Evolutionary conservation across 2,329 filamentous ascomycete species (phyloP), one percentile per base, ranked within the genome.

Genomic region (Juglanconis sp.): DNA sequence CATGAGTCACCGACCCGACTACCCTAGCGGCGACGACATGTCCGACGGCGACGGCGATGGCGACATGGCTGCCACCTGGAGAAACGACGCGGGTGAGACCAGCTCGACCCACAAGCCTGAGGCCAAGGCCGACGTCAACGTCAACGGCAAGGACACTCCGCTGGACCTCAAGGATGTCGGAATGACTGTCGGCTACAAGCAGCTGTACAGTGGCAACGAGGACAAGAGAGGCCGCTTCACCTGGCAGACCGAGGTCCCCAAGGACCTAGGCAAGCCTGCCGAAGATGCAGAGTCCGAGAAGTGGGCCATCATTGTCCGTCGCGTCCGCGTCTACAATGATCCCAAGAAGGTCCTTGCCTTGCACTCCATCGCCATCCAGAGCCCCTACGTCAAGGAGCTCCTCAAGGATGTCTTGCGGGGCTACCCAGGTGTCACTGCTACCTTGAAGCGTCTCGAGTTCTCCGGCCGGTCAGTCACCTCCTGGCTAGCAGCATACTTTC

Each of bases 291-390:
- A 34, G 31, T 40, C 44, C 4, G 32, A 42, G 1, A 56, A 40
- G 5, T 56, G 36, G 24, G 47, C 54, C 24, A 9, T 56, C 4
- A 24, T 56, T 3, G 46, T 50, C 11, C 42, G 54, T 6, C 46
- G 54, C 7, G 24, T 38, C 2, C 35, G 38, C 5, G 46, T 31
- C 1, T 40, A 35, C 24, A 35, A 35, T 3, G 36, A 56, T 24
- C 47, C 54, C 1, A 48, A 50, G 1, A 32, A 56, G 15, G 54
- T 40, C 3, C 15, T 56, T 4, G 10, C 35, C 9, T 46, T 56
- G 11, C 54, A 56, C 10, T 56, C 54, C 15, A 34, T 56, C 5
- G 48, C 24, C 17, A 42, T 56, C n/a, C 46, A 56, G 17, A 56
- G 54, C 10, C 54, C 54, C 1, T 3, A 31, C 5, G 6, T 56